Conservation (phyloP, 306 rosid genomes). For the Acacia melanoxylon region DNA sequence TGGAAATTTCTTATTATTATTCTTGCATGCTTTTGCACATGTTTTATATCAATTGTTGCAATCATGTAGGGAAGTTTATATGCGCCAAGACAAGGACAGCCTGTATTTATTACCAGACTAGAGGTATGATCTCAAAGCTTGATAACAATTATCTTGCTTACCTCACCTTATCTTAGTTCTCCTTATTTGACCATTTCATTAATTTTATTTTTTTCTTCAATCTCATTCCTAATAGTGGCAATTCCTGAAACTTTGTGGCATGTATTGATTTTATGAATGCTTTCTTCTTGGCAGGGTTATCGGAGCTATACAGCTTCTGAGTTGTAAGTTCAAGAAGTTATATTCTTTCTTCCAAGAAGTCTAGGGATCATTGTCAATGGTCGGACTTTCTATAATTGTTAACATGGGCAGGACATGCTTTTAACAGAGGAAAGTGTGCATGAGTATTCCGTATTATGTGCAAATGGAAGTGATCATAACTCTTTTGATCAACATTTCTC, state of each 20-base stretch:
- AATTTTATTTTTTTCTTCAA: background rate
- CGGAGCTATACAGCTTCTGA: conserved; percentile 81
- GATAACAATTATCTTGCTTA: background rate
- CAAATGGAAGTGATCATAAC: too few relatives aligned
- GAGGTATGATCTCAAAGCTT: conserved; percentile 63
- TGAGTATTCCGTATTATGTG: too few relatives aligned
- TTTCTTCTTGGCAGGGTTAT: conserved; percentile 77
- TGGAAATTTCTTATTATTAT: conserved; percentile 16
- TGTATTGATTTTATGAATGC: conserved; percentile 27
- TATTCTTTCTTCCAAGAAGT: conserved; percentile 22
- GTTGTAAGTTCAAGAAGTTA: conserved; percentile 62
- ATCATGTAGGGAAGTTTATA: conserved; percentile 87
- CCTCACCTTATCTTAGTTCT: conserved; percentile 9
- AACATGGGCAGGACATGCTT: background rate
- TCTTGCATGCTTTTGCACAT: conserved; percentile 34
- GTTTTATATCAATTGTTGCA: conserved; percentile 28
- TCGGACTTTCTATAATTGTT: conserved; percentile 13
- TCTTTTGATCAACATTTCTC: too few relatives aligned
- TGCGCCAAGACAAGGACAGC: conserved; percentile 96
- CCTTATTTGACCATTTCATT: conserved; percentile 21
- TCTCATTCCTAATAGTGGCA: background rate
- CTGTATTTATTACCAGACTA: conserved; percentile 87
- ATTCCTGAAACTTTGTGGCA: conserved; percentile 8
- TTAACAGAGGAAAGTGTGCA: background rate
- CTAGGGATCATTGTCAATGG: conserved; percentile 11